Evolutionary conservation across 139 green algal genomes (phyloP), one percentile per base, ranked within the genome.

Genomic region (Zygnema circumcarinatum): DNA sequence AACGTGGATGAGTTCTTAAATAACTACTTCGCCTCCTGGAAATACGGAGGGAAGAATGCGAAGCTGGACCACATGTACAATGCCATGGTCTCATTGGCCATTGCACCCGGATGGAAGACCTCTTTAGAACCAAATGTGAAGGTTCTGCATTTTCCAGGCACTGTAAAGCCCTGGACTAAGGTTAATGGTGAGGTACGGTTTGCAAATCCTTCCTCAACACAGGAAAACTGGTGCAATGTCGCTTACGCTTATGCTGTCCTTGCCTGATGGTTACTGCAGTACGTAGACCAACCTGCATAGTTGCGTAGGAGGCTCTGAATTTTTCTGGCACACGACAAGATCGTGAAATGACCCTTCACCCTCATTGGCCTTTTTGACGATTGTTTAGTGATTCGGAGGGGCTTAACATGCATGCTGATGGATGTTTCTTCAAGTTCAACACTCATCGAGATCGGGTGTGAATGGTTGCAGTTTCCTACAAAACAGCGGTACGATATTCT

Each of bases 1-100:
- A n/a, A n/a, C n/a, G n/a, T n/a, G n/a, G n/a, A n/a, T 79, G 94
- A 94, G 21, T 97, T 97, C 79, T 84, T 97, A 2, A 96, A 97
- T 54, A 76, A 38, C 1, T 96, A 95, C 85, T 96, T 94, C 40
- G 35, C 69, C 7, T 86, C 89, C n/a, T 96, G 84, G 84, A 82
- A 86, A 33, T 32, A 88, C n/a, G 38, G 42, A 76, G 36, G 36
- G 16, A 1, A 31, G 40, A 32, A 88, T 40, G 54, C 80, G 31
- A 53, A 76, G 16, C 68, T 89, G 0, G 52, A 47, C 16, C 62
- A 78, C 35, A 74, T 22, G 22, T 89, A 85, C 73, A 89, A 89
- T 33, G 84, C 84, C 36, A 38, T 88, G 2, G 79, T 85, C 38
- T 39, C 38, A 38, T 38, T 85, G 22, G 35, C 41, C 41, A 67